Conservation (phyloP, 306 rosid genomes). For the Mimosa bimucronata region DNA sequence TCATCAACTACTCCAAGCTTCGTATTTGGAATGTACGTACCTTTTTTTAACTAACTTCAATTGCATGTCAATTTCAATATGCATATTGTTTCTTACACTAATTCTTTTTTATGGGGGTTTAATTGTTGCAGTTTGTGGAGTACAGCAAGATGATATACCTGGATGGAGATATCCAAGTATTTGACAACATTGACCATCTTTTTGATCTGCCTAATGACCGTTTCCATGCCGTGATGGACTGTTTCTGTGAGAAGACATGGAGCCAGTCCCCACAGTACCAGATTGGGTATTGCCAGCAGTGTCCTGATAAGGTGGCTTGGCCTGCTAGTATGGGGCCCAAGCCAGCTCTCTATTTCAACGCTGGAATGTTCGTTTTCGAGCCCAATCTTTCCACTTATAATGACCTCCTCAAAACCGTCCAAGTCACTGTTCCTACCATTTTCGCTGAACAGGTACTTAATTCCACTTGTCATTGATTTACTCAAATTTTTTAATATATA, state of each 20-base stretch:
- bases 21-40: slow-evolving; percentile 88
- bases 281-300: slow-evolving; percentile 81
- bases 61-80: slow-evolving; percentile 1
- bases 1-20: slow-evolving; percentile 90
- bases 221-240: slow-evolving; percentile 82
- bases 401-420: slow-evolving; percentile 56
- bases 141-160: slow-evolving; percentile 78
- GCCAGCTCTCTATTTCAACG: slow-evolving; percentile 88
- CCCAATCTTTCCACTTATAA: slow-evolving; percentile 60
- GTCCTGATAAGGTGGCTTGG: slow-evolving; percentile 74
- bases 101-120: too few species aligned
- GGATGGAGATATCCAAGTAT: slow-evolving; percentile 83
- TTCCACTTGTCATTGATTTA: too few species aligned
- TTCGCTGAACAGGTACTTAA: slow-evolving; percentile 76
- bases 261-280: slow-evolving; percentile 53
- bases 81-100: too few species aligned
- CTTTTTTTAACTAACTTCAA: not conserved
- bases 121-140: slow-evolving; percentile 68
- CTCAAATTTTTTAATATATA: too few species aligned
- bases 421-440: slow-evolving; percentile 55
- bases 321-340: slow-evolving; percentile 56
- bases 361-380: slow-evolving; percentile 80
- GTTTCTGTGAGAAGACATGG: slow-evolving; percentile 83
- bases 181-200: slow-evolving; percentile 68
- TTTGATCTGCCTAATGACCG: slow-evolving; percentile 57